Conservation (phyloP, 129 eudicot genomes). For the Ambrosia trifida region DNA sequence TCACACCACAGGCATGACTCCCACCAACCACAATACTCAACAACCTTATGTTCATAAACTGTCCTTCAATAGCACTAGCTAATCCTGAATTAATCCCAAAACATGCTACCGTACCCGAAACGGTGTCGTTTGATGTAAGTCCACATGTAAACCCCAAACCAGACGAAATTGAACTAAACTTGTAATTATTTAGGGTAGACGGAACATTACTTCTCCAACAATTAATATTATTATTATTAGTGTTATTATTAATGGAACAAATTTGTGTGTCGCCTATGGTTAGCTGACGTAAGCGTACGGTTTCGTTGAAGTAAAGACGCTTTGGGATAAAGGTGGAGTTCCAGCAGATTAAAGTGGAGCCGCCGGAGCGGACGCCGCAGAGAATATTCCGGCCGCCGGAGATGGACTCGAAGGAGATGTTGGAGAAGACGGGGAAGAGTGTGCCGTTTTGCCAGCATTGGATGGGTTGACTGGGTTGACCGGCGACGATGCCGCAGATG, state of each 20-base stretch:
- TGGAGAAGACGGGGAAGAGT: constrained; percentile 35
- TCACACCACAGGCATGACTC: constrained; percentile 54
- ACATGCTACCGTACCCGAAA: constrained; percentile 25
- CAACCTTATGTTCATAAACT: constrained; percentile 37
- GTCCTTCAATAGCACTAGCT: constrained; percentile 34
- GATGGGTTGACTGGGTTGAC: constrained; percentile 47
- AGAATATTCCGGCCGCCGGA: constrained; percentile 53
- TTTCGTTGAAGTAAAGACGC: constrained; percentile 33
- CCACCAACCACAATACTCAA: constrained; percentile 47
- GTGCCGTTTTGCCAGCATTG: constrained; percentile 41
- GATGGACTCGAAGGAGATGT: constrained; percentile 49
- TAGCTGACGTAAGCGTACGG: constrained; percentile 25
- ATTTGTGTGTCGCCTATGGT: constrained; percentile 40
- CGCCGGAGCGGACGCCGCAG: constrained; percentile 57
- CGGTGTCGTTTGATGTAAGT: constrained; percentile 16
- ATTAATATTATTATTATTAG: neutral
- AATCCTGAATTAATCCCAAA: constrained; percentile 39
- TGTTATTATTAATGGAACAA: constrained; percentile 39
- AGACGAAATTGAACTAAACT: constrained; percentile 36
- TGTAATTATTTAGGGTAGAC: neutral
- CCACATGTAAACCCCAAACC: constrained; percentile 57
- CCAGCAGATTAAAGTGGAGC: constrained; percentile 54
- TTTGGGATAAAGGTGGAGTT: constrained; percentile 32
- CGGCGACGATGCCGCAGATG: constrained; percentile 58
- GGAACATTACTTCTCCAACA: constrained; percentile 41